Conservation (phyloP, 2,329 filamentous ascomycete genomes). For the Cordyceps farinosa region DNA sequence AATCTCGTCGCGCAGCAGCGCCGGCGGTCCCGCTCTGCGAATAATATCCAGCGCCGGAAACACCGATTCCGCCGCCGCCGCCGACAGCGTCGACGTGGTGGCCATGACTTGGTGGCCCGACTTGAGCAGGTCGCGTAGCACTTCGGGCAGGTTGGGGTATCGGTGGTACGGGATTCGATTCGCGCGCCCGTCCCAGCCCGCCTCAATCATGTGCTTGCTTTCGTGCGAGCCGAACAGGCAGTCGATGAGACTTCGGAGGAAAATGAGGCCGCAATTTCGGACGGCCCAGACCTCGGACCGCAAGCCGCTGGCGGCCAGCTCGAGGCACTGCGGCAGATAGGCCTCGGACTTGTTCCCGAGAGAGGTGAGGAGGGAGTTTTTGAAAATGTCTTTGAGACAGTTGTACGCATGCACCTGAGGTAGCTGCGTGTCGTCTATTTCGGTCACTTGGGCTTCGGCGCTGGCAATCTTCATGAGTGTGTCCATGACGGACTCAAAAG, state of each 20-base stretch:
- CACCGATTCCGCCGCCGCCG: conserved; percentile 61
- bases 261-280: conserved; percentile 85
- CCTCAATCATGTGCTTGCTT: conserved; percentile 60
- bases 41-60: conserved; percentile 83
- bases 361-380: conserved; percentile 70
- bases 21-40: conserved; percentile 65
- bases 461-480: conserved; percentile 59
- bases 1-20: conserved; percentile 51
- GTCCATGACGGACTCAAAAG: conserved; percentile 62
- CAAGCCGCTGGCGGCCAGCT: conserved; percentile 75
- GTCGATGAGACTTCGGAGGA: conserved; percentile 82
- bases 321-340: conserved; percentile 69
- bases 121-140: conserved; percentile 61
- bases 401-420: conserved; percentile 95
- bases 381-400: conserved; percentile 88
- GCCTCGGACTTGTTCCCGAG: conserved; percentile 69
- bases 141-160: conserved; percentile 61
- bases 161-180: conserved; percentile 66
- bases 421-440: conserved; percentile 63
- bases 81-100: conserved; percentile 29
- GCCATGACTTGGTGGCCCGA: conserved; percentile 46
- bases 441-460: conserved; percentile 48
- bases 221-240: conserved; percentile 72
- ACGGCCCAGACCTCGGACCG: conserved; percentile 88
- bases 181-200: conserved; percentile 61